These are phyloP conservation scores for Botryotinia calthae DNA, from an alignment of 2,329 filamentous ascomycete species.

Conservation along the genomic window DNA sequence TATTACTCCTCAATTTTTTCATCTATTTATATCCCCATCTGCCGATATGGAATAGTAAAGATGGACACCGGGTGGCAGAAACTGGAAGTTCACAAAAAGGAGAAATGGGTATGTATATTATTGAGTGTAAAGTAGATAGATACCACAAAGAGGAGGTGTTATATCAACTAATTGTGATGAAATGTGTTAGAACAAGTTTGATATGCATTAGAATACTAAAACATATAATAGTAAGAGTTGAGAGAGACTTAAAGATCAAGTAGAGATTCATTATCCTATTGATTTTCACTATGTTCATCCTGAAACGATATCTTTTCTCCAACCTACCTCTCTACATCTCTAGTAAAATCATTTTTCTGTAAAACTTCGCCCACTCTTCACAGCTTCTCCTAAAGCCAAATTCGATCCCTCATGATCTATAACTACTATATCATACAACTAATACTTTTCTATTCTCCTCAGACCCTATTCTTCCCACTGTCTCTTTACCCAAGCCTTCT, in stretches of 20 bases:
- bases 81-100: not conserved
- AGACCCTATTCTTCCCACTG: too few relatives aligned
- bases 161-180: too few relatives aligned
- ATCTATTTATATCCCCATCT: not conserved
- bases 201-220: not conserved
- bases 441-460: not conserved
- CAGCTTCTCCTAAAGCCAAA: not conserved
- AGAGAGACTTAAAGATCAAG: not conserved
- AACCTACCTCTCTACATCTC: not conserved
- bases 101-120: not conserved
- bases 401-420: not conserved
- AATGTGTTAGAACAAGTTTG: not conserved
- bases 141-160: too few relatives aligned
- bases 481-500: not conserved
- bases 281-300: not conserved
- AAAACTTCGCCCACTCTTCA: fast-evolving
- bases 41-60: not conserved
- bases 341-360: fast-evolving
- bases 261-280: not conserved
- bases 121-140: not conserved
- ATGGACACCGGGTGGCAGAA: not conserved
- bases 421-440: not conserved
- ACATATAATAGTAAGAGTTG: not conserved
- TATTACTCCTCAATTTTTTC: not conserved
- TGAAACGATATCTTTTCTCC: not conserved